Evolutionary conservation across 164 flowering plant species (phyloP).

Genomic region (Magnolia changhungtana): DNA sequence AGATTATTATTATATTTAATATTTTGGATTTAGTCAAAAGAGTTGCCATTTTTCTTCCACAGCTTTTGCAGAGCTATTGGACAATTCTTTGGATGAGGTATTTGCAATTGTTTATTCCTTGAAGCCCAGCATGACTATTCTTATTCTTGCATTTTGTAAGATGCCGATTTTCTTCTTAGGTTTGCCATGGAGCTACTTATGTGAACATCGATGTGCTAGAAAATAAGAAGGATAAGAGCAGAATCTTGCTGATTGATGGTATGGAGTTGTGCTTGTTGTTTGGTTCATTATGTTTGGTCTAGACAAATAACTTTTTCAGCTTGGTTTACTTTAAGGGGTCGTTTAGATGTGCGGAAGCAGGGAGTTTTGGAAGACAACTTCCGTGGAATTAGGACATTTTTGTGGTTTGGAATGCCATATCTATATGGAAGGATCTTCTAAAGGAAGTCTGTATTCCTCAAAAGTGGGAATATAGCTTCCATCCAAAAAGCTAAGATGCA

Average conservation of each 20-base stretch:
- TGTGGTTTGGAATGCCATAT: not conserved
- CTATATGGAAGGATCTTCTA: too few species aligned
- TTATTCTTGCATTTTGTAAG: not conserved
- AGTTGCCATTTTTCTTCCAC: conserved; percentile 6
- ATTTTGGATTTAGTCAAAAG: not conserved
- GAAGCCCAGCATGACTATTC: not conserved
- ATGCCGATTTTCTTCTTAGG: conserved; percentile 28
- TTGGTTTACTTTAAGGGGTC: not conserved
- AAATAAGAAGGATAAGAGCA: conserved; percentile 60
- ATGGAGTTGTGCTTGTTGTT: not conserved
- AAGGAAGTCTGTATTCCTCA: too few species aligned
- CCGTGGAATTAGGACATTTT: not conserved
- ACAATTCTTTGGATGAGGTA: conserved; percentile 96
- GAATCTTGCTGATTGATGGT: conserved; percentile 90
- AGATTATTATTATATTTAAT: not conserved
- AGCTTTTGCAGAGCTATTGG: too few species aligned
- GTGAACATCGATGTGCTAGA: conserved; percentile 64
- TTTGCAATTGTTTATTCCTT: not conserved
- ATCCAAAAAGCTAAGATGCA: too few species aligned
- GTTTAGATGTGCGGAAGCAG: not conserved
- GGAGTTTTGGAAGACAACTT: not conserved
- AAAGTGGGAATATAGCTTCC: too few species aligned
- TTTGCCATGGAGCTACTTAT: conserved; percentile 76
- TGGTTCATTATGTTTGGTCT: not conserved
- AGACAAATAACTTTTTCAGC: not conserved